Evolutionary conservation across 805 yeast species (phyloP).

Genomic region (Wickerhamiella cacticola): DNA sequence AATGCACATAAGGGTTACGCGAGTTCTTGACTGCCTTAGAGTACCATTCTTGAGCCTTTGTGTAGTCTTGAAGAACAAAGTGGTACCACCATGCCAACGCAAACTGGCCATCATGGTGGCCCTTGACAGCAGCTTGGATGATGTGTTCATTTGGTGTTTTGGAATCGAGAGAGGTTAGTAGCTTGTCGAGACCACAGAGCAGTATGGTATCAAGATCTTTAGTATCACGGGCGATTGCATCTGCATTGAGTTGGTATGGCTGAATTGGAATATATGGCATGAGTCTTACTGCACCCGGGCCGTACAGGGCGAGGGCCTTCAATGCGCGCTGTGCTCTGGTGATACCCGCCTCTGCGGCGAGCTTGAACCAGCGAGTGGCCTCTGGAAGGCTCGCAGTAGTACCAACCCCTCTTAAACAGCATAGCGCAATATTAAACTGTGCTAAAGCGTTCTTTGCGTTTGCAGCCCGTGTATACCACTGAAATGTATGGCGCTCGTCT

Average conservation of each 20-base stretch:
- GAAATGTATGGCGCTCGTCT: background rate
- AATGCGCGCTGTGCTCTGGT: constrained; percentile 1
- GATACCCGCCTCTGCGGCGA: background rate
- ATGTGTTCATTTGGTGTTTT: background rate
- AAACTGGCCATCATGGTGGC: constrained; percentile 6
- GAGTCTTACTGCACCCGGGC: background rate
- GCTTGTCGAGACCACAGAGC: background rate
- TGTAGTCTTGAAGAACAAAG: background rate
- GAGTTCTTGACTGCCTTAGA: background rate
- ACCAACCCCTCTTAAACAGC: background rate
- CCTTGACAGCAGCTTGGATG: background rate
- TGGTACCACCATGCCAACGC: constrained; percentile 11
- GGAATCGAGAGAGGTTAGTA: background rate
- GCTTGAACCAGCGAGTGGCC: constrained; percentile 3
- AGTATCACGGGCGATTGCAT: background rate
- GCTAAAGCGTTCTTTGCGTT: background rate
- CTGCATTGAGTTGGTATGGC: background rate
- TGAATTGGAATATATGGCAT: background rate
- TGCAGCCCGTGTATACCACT: background rate
- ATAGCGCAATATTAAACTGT: constrained; percentile 5
- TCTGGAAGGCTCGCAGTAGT: background rate
- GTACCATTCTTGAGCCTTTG: constrained; percentile 4
- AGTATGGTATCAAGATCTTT: background rate
- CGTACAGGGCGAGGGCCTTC: background rate
- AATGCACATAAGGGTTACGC: background rate